These are phyloP conservation scores for Caryopteris hybrid DNA, from an alignment of 305 asterid genomes.

Conservation along the genomic window DNA sequence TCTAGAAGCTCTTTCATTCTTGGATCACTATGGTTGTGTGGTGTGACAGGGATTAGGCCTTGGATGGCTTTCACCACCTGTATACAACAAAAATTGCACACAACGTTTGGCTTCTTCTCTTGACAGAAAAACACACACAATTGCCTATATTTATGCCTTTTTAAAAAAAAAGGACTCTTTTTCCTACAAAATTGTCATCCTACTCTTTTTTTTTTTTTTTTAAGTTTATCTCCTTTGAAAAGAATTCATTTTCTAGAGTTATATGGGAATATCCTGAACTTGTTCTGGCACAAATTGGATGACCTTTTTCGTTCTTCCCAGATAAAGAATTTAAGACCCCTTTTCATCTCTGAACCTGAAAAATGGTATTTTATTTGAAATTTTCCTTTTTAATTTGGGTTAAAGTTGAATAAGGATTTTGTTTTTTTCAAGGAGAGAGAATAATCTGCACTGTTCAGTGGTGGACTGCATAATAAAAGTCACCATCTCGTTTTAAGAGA, in stretches of 20 bases:
- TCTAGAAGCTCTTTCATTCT: slow-evolving; percentile 43
- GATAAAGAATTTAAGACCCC: background rate
- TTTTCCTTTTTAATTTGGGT: background rate
- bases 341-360: background rate
- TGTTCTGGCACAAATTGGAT: background rate
- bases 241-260: no score
- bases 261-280: no score
- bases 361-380: background rate
- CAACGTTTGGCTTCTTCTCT: slow-evolving; percentile 27
- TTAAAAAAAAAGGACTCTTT: background rate
- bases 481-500: slow-evolving; percentile 61
- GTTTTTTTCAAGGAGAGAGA: slow-evolving; percentile 21
- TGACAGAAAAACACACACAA: background rate
- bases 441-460: slow-evolving; percentile 33
- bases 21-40: slow-evolving; percentile 36
- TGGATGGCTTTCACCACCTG: slow-evolving; percentile 73
- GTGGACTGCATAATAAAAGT: slow-evolving; percentile 49
- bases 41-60: slow-evolving; percentile 47
- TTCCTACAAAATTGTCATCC: no score
- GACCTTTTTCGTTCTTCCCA: background rate
- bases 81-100: slow-evolving; percentile 32
- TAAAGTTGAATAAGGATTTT: background rate
- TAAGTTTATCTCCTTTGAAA: no score
- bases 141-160: background rate
- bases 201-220: background rate